Evolutionary conservation across 768 basidiomycete genomes (phyloP), one percentile per base, ranked within the genome.

Genomic region (Leccinum longicurvipes): DNA sequence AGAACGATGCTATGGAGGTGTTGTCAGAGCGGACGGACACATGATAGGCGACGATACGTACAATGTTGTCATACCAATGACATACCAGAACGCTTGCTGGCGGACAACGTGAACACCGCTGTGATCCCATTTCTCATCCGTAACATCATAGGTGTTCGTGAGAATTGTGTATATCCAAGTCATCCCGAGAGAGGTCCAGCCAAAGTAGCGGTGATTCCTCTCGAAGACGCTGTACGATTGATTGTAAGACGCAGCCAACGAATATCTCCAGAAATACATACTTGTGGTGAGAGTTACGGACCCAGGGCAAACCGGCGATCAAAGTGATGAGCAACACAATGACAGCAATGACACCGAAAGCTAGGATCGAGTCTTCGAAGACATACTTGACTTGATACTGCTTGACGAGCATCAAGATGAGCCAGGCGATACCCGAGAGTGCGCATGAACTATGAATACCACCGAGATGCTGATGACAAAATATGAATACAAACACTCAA

Each of bases 271-370:
- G 29, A 7, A 19, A 11, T 58, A 70, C 82, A 63, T 67, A 89
- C 88, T 90, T 90, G 76, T 91, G 89, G 61, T 89, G 86, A 11
- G 81, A 83, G 62, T 90, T 90, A 59, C 89, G 79, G 46, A 91
- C 81, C 86, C 87, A 89, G 27, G 89, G 89, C 66, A 90, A 79
- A 12, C 87, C 89, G 42, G 86, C 82, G 44, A 80, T 66, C 41
- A 85, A 78, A 45, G 82, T 84, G 55, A 86, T 69, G 56, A 83
- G 74, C 41, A 90, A 76, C 4, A 77, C 71, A 8, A 86, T 55
- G 60, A 79, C 77, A 8, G 85, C 85, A 32, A 86, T 62, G 31
- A 86, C 74, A 25, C 87, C 87, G 60, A 85, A 79, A 41, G 80
- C 75, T 8, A 90, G 74, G 24, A 89, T 71, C 1, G 83, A 79